phyloP scores from a whole-genome alignment of 257 asterid species.

The Apocynum venetum region DNA sequence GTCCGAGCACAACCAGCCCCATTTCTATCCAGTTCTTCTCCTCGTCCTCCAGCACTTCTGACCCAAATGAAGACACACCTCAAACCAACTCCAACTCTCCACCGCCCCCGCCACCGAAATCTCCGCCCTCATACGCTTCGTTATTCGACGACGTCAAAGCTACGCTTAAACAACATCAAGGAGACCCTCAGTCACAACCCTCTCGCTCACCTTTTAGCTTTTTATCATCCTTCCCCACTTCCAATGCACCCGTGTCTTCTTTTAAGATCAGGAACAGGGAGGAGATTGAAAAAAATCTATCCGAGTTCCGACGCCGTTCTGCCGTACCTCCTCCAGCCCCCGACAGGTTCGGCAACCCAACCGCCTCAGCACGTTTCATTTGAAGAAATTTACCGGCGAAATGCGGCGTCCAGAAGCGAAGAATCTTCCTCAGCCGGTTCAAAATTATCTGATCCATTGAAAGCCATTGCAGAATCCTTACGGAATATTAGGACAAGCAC shows the following conservation, averaged over 20 bases:
- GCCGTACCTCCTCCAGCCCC: conserved; percentile 24
- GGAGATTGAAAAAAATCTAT: conserved; percentile 16
- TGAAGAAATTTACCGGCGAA: conserved; percentile 32
- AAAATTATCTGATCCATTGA: background rate
- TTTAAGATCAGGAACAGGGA: background rate
- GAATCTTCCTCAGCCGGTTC: conserved; percentile 2
- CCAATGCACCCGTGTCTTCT: background rate
- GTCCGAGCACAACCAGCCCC: background rate
- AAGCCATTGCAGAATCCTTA: conserved; percentile 24
- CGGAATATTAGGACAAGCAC: background rate
- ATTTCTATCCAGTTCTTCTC: background rate
- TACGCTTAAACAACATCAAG: conserved; percentile 28
- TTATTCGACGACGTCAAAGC: conserved; percentile 30
- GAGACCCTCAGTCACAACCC: conserved; percentile 6
- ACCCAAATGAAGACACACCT: conserved; percentile 10
- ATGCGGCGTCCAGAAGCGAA: conserved; percentile 3
- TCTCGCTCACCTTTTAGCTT: conserved; percentile 15
- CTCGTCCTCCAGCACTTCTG: conserved; percentile 12
- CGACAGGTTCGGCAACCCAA: background rate
- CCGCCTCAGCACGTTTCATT: conserved; percentile 19
- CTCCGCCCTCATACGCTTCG: conserved; percentile 24
- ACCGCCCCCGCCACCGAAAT: conserved; percentile 18
- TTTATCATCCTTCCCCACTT: conserved; percentile 3
- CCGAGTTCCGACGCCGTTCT: conserved; percentile 30
- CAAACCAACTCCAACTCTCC: conserved; percentile 17